Base-by-base conservation (phyloP, 2,329 filamentous ascomycete species). In the Fusarium albidum region DNA sequence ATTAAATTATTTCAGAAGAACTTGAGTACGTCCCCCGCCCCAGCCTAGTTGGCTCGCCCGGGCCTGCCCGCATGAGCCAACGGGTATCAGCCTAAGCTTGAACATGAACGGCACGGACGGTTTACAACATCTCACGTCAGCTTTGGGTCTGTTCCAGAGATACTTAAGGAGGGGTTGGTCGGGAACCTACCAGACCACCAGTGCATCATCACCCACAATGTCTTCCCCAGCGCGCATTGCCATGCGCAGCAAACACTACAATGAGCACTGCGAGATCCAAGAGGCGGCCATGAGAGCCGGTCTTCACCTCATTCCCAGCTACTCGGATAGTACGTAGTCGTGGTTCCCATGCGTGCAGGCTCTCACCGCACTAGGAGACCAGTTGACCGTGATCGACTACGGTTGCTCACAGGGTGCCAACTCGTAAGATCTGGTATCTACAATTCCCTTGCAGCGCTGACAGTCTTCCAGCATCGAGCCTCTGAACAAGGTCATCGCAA, bases 221-320 rank as follows among this genome's bases (percentile, higher is more conserved):
- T 6, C 38, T 3, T 33, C 28, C 2, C 21, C 32, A 17, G 38
- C 40, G 1, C 49, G 49, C 27, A 55, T 55, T 32, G 52, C 52
- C 6, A 55, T 55, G 49, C 49, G 49, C 0, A 28, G 54, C 3
- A 43, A 55, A 6, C 43, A 44, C 10, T 55, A 55, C 2, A 55
- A 55, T 17, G 28, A 55, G 7, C 28, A 52, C 12, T 54, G 38
- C 2, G 52, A 55, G 1, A 55, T 55, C 7, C 52, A 55, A 5
- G 3, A 49, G 9, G 49, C 38, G 0, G 49, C 42, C 1, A 26
- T 55, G 17, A 25, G 42, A 27, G 52, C 42, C 1, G 52, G 52
- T 0, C 42, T 55, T 7, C 21, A 39, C 0, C n/a, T 55, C 10
- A 49, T 55, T 2, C 52, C 49, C 1, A 27, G 6, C 0, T 49